Evolutionary conservation across 1,284 basidiomycete species (phyloP), one percentile per base, ranked within the genome.

Genomic region (Cryptococcus maquisensis): DNA sequence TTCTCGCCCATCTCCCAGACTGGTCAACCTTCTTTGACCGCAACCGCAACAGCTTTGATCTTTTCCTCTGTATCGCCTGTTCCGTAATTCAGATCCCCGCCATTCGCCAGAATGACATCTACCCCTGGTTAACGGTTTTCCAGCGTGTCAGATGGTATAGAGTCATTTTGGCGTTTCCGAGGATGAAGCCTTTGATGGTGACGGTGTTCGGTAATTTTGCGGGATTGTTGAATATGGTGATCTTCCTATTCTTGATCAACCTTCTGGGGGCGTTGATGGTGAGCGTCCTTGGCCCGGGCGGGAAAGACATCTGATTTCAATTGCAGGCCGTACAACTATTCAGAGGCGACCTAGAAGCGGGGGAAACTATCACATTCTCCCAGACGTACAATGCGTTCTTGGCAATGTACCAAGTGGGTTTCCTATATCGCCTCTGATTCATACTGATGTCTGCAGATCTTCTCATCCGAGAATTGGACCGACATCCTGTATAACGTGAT

Each of bases 401-500:
- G 20, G 91, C 84, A 7, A 83, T 95, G 69, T 98, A 96, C 71
- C 81, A 82, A 73, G 78, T 78, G 73, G 58, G 6, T 1, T 41
- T n/a, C 41, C 15, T 9, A 38, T 5, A 20, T 21, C 16, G n/a
- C 15, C 32, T 21, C 24, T 36, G 12, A 16, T 24, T n/a, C 40
- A 38, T 45, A 37, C 54, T 56, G 47, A 57, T 24, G 9, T 8
- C 18, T 35, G n/a, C 84, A 95, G 75, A 81, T 98, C 6, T 91
- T 94, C 77, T 92, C 93, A 0, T 91, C 91, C 0, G 95, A 98
- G 74, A 89, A 98, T 72, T 98, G 95, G 95, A 89, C 88, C 2
- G 79, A 82, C 51, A 80, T 93, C 1, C 72, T 97, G n/a, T 95
- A 91, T 68, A 78, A 75, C 26, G 83, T 86, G 66, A 69, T 75